Evolutionary conservation across 345 rosid genomes (phyloP), one percentile per base, ranked within the genome.

Genomic region (Brassica rapa): DNA sequence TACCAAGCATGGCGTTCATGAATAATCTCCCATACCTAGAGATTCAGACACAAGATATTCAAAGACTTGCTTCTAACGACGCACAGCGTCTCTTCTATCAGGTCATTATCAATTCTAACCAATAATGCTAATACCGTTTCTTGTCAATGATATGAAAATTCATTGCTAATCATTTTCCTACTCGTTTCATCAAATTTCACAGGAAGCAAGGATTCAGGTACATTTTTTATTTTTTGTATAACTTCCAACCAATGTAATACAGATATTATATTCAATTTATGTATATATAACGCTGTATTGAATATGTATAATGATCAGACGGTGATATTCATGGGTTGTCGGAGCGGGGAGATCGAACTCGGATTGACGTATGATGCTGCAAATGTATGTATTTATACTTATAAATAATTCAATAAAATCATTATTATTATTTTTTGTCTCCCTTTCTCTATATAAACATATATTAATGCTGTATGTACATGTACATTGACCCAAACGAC

Each of bases 201-300:
- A 94, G 98, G 97, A 85, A 84, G 94, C 97, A 23, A 81, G 83
- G 77, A 90, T 94, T 70, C 88, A 92, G 98, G 98, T 94, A 77
- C 46, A 85, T 49, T 73, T 8, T 61, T 16, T 35, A 11, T 15
- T 65, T 63, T 25, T 33, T 33, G 37, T 24, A 64, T 14, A 53
- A 14, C 30, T 49, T 25, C n/a, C 64, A 33, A 41, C 59, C n/a
- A 77, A 61, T 61, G 35, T 27, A 25, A 12, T 25, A 60, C 0
- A 19, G 10, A 9, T 60, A 35, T 57, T 12, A 62, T 8, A 33
- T 65, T 41, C 10, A 15, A 46, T 9, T 9, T 24, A 49, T 6
- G 56, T 49, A n/a, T 49, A 49, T n/a, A n/a, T 49, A 59, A 59
- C 24, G 2, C 19, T 46, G 8, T 59, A 8, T 25, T 25, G 29